Conservation (phyloP, 2,329 filamentous ascomycete species). For the Stemphylium beticola region DNA sequence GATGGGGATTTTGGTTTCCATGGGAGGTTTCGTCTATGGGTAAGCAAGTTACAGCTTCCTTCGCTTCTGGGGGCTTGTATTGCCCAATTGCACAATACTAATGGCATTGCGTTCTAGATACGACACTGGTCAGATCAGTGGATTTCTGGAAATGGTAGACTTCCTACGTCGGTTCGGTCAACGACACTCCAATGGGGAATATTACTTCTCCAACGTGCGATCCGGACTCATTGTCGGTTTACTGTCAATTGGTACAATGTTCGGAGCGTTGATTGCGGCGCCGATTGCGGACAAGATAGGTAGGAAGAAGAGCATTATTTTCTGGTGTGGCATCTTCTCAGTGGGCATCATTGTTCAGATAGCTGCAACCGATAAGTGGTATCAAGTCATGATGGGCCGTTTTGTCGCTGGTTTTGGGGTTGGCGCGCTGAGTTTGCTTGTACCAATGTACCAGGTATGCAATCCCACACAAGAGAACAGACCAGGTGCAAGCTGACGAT, state of each 20-base stretch:
- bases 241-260: constrained; percentile 75
- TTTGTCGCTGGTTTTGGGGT: constrained; percentile 69
- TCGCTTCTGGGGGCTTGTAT: too few relatives aligned
- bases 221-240: constrained; percentile 40
- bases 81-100: too few relatives aligned
- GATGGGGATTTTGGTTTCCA: constrained; percentile 41
- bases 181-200: constrained; percentile 19
- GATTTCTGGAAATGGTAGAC: constrained; percentile 40
- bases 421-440: constrained; percentile 65
- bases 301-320: constrained; percentile 65
- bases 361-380: constrained; percentile 62
- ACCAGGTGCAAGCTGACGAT: not conserved
- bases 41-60: not conserved
- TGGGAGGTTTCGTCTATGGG: constrained; percentile 27
- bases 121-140: constrained; percentile 40
- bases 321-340: constrained; percentile 65
- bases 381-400: constrained; percentile 67
- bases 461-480: not conserved
- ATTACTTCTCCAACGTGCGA: constrained; percentile 37
- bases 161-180: constrained; percentile 34
- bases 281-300: constrained; percentile 67
- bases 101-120: too few relatives aligned
- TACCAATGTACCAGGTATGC: constrained; percentile 62
- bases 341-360: constrained; percentile 71
- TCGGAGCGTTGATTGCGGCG: constrained; percentile 66